A percentile compares a stretch with the other conserved stretches of the same genome.
These are phyloP conservation scores for Anisodus tanguticus DNA, from an alignment of 257 asterid genomes.

Conservation along the genomic window DNA sequence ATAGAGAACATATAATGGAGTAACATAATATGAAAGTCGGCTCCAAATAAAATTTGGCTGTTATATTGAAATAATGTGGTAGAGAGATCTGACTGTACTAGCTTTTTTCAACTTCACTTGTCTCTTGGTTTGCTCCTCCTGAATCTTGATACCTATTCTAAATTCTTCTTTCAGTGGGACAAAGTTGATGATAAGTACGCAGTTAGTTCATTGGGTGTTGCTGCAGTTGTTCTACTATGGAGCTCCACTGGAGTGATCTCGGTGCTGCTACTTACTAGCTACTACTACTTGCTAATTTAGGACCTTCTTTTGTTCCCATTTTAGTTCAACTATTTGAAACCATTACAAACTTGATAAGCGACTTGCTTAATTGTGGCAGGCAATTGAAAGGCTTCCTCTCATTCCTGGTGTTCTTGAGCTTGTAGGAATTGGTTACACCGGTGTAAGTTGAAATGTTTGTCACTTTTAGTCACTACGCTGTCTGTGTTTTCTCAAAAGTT, in stretches of 20 bases:
- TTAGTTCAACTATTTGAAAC: not conserved
- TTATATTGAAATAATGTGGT: no score
- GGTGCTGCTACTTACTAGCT: constrained; percentile 40
- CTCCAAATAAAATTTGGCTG: no score
- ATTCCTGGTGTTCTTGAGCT: constrained; percentile 88
- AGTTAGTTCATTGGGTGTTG: constrained; percentile 72
- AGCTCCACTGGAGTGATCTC: constrained; percentile 73
- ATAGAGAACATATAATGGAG: no score
- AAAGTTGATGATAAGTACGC: constrained; percentile 92
- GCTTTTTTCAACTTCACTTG: not conserved
- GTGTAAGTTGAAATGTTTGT: constrained; percentile 53
- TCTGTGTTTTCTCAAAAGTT: not conserved
- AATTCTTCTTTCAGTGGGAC: constrained; percentile 62
- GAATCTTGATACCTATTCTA: not conserved
- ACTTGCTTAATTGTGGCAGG: constrained; percentile 45
- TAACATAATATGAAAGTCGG: no score
- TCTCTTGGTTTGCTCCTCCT: not conserved
- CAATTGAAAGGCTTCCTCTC: constrained; percentile 88
- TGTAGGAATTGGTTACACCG: constrained; percentile 87
- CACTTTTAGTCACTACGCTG: not conserved
- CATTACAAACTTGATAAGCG: not conserved
- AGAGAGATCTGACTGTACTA: not conserved
- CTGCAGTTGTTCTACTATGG: constrained; percentile 63
- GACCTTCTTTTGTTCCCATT: constrained; percentile 15
- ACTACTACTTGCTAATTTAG: not conserved